Evolutionary conservation across 306 rosid genomes (phyloP).

Genomic region (Rosa multiflora): DNA sequence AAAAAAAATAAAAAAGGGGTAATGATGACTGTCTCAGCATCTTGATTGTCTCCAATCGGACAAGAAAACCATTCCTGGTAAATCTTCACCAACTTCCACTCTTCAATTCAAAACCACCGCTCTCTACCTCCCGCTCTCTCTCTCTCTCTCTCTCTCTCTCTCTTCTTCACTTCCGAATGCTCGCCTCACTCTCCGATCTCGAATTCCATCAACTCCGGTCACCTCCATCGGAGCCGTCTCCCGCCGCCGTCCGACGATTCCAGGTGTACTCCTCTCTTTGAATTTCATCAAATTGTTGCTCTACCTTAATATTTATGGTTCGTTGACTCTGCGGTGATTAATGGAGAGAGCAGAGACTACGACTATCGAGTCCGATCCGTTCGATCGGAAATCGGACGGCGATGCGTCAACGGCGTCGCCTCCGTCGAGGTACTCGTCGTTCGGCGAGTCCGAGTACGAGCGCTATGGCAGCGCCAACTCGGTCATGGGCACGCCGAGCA

Average conservation of each 20-base stretch:
- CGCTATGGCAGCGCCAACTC: slow-evolving; percentile 92
- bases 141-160: background rate
- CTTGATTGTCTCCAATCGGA: background rate
- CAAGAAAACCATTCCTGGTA: background rate
- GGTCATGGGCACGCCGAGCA: slow-evolving; percentile 72
- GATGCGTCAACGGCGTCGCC: slow-evolving; percentile 26
- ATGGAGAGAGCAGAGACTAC: slow-evolving; percentile 36
- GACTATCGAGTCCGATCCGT: slow-evolving; percentile 31
- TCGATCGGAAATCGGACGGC: slow-evolving; percentile 35
- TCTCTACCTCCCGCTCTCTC: background rate
- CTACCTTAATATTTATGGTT: slow-evolving; percentile 2
- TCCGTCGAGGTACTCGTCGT: slow-evolving; percentile 67
- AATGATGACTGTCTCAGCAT: background rate
- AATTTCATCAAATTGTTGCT: background rate
- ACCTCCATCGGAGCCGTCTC: slow-evolving; percentile 11
- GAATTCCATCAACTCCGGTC: background rate
- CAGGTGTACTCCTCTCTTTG: slow-evolving; percentile 23
- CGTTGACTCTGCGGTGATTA: slow-evolving; percentile 33
- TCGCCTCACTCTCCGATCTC: slow-evolving; percentile 10
- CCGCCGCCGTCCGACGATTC: slow-evolving; percentile 9
- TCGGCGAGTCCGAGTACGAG: slow-evolving; percentile 82
- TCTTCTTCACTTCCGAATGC: background rate
- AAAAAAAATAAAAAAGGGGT: no score
- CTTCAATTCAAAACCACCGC: background rate
- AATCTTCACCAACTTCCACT: background rate